These are phyloP conservation scores for Saturnispora bothae DNA, from an alignment of 805 yeast species.

Conservation along the genomic window DNA sequence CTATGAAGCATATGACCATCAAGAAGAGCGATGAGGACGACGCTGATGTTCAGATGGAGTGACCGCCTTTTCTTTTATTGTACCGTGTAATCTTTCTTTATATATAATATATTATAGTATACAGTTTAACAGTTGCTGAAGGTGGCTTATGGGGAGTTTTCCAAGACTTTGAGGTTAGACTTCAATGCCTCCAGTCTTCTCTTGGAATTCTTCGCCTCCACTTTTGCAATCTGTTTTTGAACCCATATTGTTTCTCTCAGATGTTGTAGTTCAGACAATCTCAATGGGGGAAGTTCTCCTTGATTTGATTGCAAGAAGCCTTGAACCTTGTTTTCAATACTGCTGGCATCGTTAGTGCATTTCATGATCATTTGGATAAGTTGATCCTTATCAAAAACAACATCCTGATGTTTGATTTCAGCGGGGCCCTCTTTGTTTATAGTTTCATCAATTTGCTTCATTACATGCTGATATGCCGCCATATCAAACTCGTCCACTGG, in stretches of 20 bases:
- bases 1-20: conserved; percentile 40
- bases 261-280: not conserved
- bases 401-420: not conserved
- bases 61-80: no score
- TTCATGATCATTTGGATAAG: conserved; percentile 2
- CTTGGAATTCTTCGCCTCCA: not conserved
- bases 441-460: not conserved
- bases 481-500: conserved; percentile 2
- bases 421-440: not conserved
- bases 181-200: not conserved
- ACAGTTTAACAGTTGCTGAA: no score
- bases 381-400: not conserved
- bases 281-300: not conserved
- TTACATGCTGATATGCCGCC: conserved; percentile 4
- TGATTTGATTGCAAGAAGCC: not conserved
- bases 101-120: no score
- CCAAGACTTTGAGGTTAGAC: no score
- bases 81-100: not conserved
- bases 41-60: conserved; percentile 22
- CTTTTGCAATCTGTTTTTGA: conserved; percentile 4
- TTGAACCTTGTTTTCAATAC: not conserved
- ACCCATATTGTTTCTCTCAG: conserved; percentile 5
- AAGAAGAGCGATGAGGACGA: conserved; percentile 18
- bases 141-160: no score
- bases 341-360: conserved; percentile 3